Evolutionary conservation across 2,329 filamentous ascomycete species (phyloP), one percentile per base, ranked within the genome.

Genomic region (Scleromitrula shiraiana): DNA sequence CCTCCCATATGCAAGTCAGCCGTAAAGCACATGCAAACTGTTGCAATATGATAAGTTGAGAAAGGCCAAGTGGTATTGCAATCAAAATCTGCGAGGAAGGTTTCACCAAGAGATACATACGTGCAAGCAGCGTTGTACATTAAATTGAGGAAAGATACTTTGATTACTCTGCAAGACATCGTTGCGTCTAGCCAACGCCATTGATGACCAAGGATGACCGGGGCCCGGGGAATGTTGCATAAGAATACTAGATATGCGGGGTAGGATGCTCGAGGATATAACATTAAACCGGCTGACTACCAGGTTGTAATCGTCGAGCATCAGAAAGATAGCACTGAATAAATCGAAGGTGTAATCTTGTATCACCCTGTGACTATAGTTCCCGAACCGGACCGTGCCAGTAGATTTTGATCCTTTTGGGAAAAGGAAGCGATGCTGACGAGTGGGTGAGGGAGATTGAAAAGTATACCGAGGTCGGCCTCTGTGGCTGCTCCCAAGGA

Each of bases 391-490:
- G n/a, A n/a, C 14, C 4, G 30, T 14, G 14, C 23, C n/a, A 14
- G 15, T 23, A 35, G 40, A 41, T 20, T 19, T 41, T 8, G 15
- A 10, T n/a, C n/a, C n/a, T 46, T 46, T 19, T 27, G 41, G 52
- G 30, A 52, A 43, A 38, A 41, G 42, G 39, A 54, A 56, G 53
- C 55, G 53, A 52, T 39, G 54, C 56, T 59, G 51, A 56, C 50
- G 51, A 30, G 50, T 36, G 43, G 53, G 53, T 23, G 35, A 40
- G 36, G 24, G 20, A 33, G 10, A 30, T 20, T 12, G 26, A 9
- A 46, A 26, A 8, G 39, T 33, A 43, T 43, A 32, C 54, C 41
- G 44, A 53, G 42, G 50, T 44, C 45, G 50, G 41, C 24, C 35
- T 26, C 41, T 47, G 50, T 54, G 51, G 50, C 50, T 54, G 43